Percentiles rank a stretch among this genome's conserved stretches.
Conservation (phyloP, 2,329 filamentous ascomycete species). For the Biscogniauxia mediterranea region DNA sequence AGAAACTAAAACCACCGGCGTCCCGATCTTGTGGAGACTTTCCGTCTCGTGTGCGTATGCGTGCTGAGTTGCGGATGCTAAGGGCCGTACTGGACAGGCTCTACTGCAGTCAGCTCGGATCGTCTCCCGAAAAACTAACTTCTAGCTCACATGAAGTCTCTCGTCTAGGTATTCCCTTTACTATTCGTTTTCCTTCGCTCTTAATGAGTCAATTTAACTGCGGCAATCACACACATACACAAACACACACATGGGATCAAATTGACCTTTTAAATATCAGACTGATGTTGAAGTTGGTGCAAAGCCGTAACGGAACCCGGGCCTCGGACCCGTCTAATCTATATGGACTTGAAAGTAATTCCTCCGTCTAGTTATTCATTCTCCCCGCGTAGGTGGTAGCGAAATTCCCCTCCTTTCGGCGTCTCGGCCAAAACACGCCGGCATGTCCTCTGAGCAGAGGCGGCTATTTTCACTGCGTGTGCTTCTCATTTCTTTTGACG, state of each 20-base stretch:
- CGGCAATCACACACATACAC: neutral
- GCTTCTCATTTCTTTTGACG: neutral
- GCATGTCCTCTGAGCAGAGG: neutral
- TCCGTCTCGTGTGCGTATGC: neutral
- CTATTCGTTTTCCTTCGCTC: neutral
- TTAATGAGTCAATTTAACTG: neutral
- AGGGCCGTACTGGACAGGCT: neutral
- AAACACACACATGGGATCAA: neutral
- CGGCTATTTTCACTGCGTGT: neutral
- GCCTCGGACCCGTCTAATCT: neutral
- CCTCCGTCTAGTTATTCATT: neutral
- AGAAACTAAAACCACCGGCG: neutral
- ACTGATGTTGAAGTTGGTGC: neutral
- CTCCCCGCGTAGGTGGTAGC: neutral
- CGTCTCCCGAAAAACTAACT: neutral
- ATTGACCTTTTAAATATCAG: neutral
- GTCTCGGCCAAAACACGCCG: neutral
- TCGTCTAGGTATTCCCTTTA: neutral
- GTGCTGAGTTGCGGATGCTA: neutral
- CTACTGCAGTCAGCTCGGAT: neutral
- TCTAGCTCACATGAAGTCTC: neutral
- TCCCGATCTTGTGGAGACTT: neutral
- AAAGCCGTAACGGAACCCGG: neutral
- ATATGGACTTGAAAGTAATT: neutral
- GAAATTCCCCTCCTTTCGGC: neutral